These are phyloP conservation scores for Ustilago vetiveriae DNA, from an alignment of 1,284 basidiomycete species.

Conservation along the genomic window DNA sequence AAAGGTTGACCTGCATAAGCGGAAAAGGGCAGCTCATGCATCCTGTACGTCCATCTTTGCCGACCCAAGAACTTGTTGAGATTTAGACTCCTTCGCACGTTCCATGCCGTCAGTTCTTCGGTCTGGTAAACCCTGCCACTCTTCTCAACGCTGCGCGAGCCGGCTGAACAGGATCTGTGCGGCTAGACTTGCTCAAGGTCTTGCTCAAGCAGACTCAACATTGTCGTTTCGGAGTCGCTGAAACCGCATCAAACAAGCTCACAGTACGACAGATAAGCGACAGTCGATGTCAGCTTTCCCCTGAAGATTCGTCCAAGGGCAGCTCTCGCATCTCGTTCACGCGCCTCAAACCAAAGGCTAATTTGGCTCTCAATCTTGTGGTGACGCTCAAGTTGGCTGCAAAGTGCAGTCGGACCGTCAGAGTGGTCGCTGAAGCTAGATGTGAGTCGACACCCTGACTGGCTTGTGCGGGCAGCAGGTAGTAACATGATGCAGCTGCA, in stretches of 20 bases:
- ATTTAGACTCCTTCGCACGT: slow-evolving; percentile 40
- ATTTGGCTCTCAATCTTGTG: neutral
- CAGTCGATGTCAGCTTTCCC: neutral
- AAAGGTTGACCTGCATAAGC: too few species aligned
- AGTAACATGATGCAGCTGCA: neutral
- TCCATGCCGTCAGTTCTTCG: slow-evolving; percentile 7
- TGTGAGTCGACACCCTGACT: too few species aligned
- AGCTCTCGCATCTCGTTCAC: neutral
- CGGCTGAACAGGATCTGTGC: neutral
- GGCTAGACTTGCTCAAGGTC: too few species aligned
- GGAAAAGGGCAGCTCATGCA: slow-evolving; percentile 11
- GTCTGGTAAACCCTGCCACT: neutral
- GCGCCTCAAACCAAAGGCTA: neutral
- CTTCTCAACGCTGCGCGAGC: neutral
- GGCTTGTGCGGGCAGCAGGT: slow-evolving; percentile 27
- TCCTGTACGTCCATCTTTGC: slow-evolving; percentile 12
- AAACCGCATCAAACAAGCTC: neutral
- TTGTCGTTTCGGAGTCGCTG: too few species aligned
- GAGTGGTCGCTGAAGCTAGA: too few species aligned
- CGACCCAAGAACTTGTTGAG: slow-evolving; percentile 11
- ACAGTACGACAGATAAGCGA: neutral
- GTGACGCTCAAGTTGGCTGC: too few species aligned
- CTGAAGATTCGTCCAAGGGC: too few species aligned
- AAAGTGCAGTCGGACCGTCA: too few species aligned
- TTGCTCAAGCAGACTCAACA: too few species aligned